Conservation (phyloP, 2,329 filamentous ascomycete genomes). For the Sporothrix humicola region DNA sequence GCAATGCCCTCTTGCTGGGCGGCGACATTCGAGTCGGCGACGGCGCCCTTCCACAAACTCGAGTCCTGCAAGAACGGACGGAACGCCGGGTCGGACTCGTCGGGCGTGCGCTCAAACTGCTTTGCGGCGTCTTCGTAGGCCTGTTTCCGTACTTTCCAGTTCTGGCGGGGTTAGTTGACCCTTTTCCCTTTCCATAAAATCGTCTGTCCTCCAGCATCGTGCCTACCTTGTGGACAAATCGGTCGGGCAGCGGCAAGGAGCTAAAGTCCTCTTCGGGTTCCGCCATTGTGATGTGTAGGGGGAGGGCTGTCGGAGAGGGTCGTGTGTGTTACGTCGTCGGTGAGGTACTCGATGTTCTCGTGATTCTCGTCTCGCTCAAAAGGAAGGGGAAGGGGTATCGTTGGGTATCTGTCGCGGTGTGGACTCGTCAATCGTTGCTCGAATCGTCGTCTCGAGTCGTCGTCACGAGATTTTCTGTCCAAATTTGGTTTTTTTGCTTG, state of each 20-base stretch:
- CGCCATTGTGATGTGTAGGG: constrained; percentile 62
- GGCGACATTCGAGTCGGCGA: constrained; percentile 93
- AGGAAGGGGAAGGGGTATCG: neutral
- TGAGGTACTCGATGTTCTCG: neutral
- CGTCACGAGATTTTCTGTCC: neutral
- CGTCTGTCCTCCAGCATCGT: too few species aligned
- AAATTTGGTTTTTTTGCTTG: neutral
- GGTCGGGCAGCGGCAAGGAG: constrained; percentile 76
- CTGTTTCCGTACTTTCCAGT: constrained; percentile 96
- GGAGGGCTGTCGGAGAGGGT: neutral
- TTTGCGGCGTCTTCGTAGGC: constrained; percentile 93
- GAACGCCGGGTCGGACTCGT: constrained; percentile 85
- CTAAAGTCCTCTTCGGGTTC: constrained; percentile 84
- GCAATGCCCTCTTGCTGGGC: constrained; percentile 92
- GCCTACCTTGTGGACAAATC: constrained; percentile 79
- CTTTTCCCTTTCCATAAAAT: neutral
- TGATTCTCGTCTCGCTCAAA: neutral
- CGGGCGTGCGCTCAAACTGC: constrained; percentile 80
- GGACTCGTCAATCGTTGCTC: neutral
- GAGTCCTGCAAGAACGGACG: constrained; percentile 85
- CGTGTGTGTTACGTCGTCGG: neutral
- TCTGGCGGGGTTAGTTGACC: constrained; percentile 51
- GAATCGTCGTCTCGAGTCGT: neutral
- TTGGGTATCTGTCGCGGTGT: neutral
- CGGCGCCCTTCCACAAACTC: constrained; percentile 87